phyloP scores from a whole-genome alignment of 345 rosid species.

The Murraya koenigii region DNA sequence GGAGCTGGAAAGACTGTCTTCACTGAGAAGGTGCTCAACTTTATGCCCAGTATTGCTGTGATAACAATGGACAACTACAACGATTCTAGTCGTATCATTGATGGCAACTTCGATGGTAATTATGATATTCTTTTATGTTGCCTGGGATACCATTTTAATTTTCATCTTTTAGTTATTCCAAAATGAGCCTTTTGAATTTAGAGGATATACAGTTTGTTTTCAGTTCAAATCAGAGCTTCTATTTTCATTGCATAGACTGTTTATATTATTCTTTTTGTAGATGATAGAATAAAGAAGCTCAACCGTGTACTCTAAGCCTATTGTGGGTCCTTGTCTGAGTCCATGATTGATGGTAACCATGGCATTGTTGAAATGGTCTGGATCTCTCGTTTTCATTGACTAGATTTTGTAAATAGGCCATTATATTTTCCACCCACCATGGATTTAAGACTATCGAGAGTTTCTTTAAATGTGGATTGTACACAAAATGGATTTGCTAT shows the following conservation, averaged over 20 bases:
- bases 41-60: constrained; percentile 94
- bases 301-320: no score
- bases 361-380: background rate
- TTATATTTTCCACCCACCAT: background rate
- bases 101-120: constrained; percentile 97
- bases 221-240: background rate
- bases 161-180: background rate
- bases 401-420: background rate
- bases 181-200: background rate
- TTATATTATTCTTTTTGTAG: background rate
- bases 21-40: constrained; percentile 85
- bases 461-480: background rate
- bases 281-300: background rate
- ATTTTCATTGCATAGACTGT: background rate
- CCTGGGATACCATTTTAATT: background rate
- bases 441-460: background rate
- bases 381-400: background rate
- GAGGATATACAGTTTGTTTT: background rate
- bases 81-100: constrained; percentile 81
- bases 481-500: background rate
- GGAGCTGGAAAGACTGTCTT: constrained; percentile 98
- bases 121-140: constrained; percentile 13
- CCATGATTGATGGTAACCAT: background rate
- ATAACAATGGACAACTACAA: constrained; percentile 93
- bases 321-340: background rate